Evolutionary conservation across 139 green algal species (phyloP), one percentile per base, ranked within the genome.

Genomic region (Pleodorina starrii): DNA sequence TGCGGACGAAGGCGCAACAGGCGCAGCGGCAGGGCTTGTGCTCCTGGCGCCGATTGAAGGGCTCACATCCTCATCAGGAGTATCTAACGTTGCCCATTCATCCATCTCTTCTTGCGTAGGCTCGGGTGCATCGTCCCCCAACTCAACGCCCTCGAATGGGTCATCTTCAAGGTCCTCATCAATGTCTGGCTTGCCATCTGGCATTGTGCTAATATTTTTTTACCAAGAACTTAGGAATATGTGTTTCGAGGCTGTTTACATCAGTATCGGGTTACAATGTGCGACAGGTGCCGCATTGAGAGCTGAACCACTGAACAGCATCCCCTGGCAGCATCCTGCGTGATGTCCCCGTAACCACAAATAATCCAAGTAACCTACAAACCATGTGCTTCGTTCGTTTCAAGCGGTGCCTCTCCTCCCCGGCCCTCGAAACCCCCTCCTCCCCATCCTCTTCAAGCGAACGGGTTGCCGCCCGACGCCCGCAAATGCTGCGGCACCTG

Each of bases 71-170:
- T 73, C 69, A 43, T 80, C 82, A 10, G 69, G 46, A 1, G 44
- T 80, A 43, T 89, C 84, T 43, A 89, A 21, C 11, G 69, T 89
- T 1, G 84, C 84, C 84, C 84, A 89, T 11, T 89, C 84, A 12
- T 83, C 84, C 25, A 89, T 83, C 38, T 89, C 84, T 4, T 59
- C 84, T 2, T 82, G 27, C 0, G 84, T 89, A 5, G 84, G 84
- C 35, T 89, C 84, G 5, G 43, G n/a, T 1, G 32, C 29, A n/a
- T 83, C 68, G 1, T 73, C 68, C 0, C 25, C 84, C 11, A 89
- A 38, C 46, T 89, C 84, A 1, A 88, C 10, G 25, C 66, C 82
- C 44, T 60, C 66, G 43, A 88, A 88, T 6, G 82, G 82, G 35
- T 87, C 81, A 16, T 77, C 42, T 21, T 86, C 79, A 4, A 69